Conservation (phyloP, 163 green algal genomes). For the Scenedesmus sp. region DNA sequence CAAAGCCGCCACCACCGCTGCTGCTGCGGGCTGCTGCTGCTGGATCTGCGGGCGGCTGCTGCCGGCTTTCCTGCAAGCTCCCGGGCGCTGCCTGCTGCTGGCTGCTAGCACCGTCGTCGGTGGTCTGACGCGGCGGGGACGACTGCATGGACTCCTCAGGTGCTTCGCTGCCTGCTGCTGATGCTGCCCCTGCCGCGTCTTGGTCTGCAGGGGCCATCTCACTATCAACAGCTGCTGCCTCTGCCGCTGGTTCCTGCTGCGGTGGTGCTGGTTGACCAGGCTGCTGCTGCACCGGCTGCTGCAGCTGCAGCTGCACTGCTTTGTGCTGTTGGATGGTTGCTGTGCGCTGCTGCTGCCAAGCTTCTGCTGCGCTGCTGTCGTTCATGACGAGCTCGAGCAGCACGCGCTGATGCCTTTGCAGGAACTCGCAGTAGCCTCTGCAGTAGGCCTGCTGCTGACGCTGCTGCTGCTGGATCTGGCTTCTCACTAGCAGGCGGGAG, state of each 20-base stretch:
- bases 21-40: slow-evolving; percentile 38
- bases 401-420: slow-evolving; percentile 67
- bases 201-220: slow-evolving; percentile 34
- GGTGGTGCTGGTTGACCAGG: background rate
- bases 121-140: background rate
- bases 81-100: background rate
- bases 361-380: slow-evolving; percentile 33
- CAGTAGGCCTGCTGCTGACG: slow-evolving; percentile 70
- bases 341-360: slow-evolving; percentile 46
- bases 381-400: slow-evolving; percentile 73
- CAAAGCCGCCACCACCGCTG: background rate
- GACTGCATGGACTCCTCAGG: slow-evolving; percentile 28
- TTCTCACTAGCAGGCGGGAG: slow-evolving; percentile 63
- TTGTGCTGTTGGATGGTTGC: slow-evolving; percentile 51
- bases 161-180: background rate
- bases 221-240: slow-evolving; percentile 32
- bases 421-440: slow-evolving; percentile 76
- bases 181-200: background rate
- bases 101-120: background rate
- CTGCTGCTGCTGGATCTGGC: slow-evolving; percentile 82
- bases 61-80: background rate
- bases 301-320: slow-evolving; percentile 32
- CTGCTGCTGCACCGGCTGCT: slow-evolving; percentile 21
- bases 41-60: background rate
- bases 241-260: slow-evolving; percentile 26